Conservation (phyloP, 176 grass and related monocot species). For the Themeda triandra region DNA sequence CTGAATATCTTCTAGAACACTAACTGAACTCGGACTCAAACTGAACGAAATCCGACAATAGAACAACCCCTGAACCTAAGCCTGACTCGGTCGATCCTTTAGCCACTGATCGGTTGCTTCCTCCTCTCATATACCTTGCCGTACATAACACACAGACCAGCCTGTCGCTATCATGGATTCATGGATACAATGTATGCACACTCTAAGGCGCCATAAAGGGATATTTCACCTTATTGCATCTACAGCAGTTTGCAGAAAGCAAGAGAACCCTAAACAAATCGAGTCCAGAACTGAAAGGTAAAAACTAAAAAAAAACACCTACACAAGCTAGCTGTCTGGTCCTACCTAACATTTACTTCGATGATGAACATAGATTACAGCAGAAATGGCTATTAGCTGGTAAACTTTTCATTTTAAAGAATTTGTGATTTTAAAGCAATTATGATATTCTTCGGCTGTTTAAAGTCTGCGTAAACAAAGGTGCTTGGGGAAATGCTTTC, state of each 20-base stretch:
- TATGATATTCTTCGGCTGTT: not conserved
- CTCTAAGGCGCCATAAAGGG: not conserved
- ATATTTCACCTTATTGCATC: not conserved
- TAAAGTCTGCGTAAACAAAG: not conserved
- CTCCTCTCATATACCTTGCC: too few species aligned
- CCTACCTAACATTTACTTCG: not conserved
- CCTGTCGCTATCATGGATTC: not conserved
- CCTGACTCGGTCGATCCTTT: too few species aligned
- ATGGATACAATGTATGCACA: not conserved
- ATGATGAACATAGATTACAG: not conserved
- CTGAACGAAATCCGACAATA: too few species aligned
- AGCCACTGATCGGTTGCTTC: too few species aligned
- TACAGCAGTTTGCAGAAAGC: not conserved
- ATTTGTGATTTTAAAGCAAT: not conserved
- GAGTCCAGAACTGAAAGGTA: not conserved
- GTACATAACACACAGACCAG: too few species aligned
- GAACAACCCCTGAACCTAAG: too few species aligned
- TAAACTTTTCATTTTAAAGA: not conserved
- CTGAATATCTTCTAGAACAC: too few species aligned
- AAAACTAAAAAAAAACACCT: not conserved
- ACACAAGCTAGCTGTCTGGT: not conserved
- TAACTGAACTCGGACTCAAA: too few species aligned
- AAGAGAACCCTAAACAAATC: not conserved
- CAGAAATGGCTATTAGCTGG: not conserved
- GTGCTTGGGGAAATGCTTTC: constrained; percentile 11